A percentile compares a stretch with the other conserved stretches of the same genome.
Conservation (phyloP, 164 flowering plant species). For the Tetrastigma voinierianum region DNA sequence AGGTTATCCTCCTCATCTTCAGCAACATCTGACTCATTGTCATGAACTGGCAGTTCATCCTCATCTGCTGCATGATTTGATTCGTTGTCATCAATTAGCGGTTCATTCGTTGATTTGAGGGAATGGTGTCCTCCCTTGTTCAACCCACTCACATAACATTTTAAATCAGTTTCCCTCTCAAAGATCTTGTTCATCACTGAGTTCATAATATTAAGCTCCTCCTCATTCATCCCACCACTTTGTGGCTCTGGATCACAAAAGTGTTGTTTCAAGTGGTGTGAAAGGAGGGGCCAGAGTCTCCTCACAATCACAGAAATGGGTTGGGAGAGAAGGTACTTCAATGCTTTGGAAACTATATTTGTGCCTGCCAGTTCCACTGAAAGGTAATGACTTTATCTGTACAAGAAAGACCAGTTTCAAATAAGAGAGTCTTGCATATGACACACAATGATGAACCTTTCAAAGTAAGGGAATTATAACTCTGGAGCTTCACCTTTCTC, state of each 20-base stretch:
- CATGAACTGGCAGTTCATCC: too few relatives aligned
- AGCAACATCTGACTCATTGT: too few relatives aligned
- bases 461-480: background rate
- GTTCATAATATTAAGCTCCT: conserved; percentile 67
- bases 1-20: conserved; percentile 37
- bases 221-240: conserved; percentile 26
- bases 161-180: conserved; percentile 29
- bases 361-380: conserved; percentile 91
- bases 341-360: conserved; percentile 88
- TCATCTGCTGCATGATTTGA: conserved; percentile 35
- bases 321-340: conserved; percentile 64
- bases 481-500: conserved; percentile 43
- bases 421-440: too few relatives aligned
- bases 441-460: too few relatives aligned
- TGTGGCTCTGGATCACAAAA: conserved; percentile 22
- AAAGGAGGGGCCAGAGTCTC: conserved; percentile 45
- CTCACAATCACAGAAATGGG: conserved; percentile 88
- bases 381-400: too few relatives aligned
- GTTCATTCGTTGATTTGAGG: conserved; percentile 14
- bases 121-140: conserved; percentile 11
- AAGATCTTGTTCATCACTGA: conserved; percentile 76
- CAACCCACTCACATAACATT: background rate
- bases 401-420: too few relatives aligned
- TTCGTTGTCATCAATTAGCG: conserved; percentile 24
- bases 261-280: conserved; percentile 15